A percentile compares a stretch with the other conserved stretches of the same genome.
These are phyloP conservation scores for Tricholoma hemisulphureum DNA, from an alignment of 768 basidiomycete genomes.

Conservation along the genomic window DNA sequence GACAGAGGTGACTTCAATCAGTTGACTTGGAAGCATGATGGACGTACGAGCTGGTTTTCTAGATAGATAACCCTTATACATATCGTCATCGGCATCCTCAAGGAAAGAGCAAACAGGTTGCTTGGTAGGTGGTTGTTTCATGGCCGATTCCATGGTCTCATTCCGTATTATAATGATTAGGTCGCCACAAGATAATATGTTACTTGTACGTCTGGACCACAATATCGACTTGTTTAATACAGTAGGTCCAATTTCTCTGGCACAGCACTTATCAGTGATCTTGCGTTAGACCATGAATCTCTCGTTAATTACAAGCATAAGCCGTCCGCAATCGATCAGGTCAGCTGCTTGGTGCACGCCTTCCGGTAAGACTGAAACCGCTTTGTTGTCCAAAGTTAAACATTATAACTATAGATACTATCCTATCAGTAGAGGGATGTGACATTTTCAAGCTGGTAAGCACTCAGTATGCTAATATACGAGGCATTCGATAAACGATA, in stretches of 20 bases:
- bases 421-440: constrained; percentile 12
- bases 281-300: neutral
- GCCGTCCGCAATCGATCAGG: constrained; percentile 9
- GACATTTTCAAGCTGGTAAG: constrained; percentile 12
- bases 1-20: neutral
- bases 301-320: neutral
- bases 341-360: constrained; percentile 7
- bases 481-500: neutral
- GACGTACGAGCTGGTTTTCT: no score
- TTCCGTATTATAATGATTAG: no score
- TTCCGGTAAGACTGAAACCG: neutral
- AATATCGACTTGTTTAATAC: constrained; percentile 7
- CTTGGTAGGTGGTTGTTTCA: constrained; percentile 12
- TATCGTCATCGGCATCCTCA: neutral
- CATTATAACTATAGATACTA: constrained; percentile 3
- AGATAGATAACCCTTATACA: neutral
- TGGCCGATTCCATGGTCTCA: no score
- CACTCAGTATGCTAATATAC: neutral
- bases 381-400: neutral
- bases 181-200: constrained; percentile 1
- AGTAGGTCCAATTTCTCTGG: neutral
- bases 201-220: constrained; percentile 11
- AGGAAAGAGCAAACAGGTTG: constrained; percentile 5
- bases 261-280: neutral
- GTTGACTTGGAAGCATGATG: no score